Base-by-base conservation (phyloP, 768 basidiomycete species). In the Naematelia aurantialba region DNA sequence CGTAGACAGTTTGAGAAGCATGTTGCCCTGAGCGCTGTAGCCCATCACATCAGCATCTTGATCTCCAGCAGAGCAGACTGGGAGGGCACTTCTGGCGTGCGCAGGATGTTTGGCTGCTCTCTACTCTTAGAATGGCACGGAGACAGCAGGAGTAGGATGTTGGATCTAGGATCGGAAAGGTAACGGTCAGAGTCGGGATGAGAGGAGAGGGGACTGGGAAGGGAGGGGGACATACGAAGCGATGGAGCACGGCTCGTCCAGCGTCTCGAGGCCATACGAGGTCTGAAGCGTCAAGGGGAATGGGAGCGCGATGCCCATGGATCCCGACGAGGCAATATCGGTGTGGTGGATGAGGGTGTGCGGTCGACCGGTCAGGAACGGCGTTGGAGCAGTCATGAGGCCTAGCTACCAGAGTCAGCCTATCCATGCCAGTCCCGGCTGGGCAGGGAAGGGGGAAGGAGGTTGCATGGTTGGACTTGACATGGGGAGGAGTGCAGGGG, bases 11-110 rank as follows among this genome's bases (percentile, higher is more conserved):
- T 54, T 54, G 2, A 77, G 59, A 1, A 77, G 63, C 52, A 77
- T 65, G 47, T 77, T 77, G 4, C 76, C 76, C 57, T 73, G 74
- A 11, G 76, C 68, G 19, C 75, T 76, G 63, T 22, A 46, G n/a
- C 10, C 25, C 47, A 48, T 51, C 26, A 8, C 19, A 5, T 17
- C 49, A 17, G 8, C 49, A 24, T 4, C 49, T n/a, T 17, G 4
- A 51, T 26, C 29, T 24, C 5, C n/a, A n/a, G n/a, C n/a, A n/a
- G n/a, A n/a, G n/a, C n/a, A n/a, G n/a, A n/a, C n/a, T n/a, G n/a
- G n/a, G n/a, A n/a, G n/a, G n/a, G n/a, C n/a, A n/a, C n/a, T n/a
- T n/a, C n/a, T n/a, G n/a, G n/a, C n/a, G n/a, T n/a, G n/a, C n/a
- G n/a, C n/a, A n/a, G n/a, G n/a, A n/a, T n/a, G n/a, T n/a, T n/a